Percentiles rank a stretch among this genome's conserved stretches.
Conservation (phyloP, 2,329 filamentous ascomycete genomes). For the Cryphonectria radicalis region DNA sequence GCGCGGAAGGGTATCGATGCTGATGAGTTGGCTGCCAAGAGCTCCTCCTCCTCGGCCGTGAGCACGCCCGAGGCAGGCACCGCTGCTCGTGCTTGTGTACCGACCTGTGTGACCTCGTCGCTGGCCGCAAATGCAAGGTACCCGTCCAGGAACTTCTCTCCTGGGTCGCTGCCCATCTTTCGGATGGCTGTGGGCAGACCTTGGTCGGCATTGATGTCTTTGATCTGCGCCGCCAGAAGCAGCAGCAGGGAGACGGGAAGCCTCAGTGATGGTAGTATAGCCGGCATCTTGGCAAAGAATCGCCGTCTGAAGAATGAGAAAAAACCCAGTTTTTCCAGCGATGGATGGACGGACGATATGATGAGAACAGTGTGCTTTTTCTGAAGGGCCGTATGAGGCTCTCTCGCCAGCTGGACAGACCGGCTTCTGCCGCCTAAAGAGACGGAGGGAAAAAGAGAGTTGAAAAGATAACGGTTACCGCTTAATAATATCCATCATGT, state of each 20-base stretch:
- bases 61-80: conserved; percentile 25
- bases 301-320: too few species aligned
- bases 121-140: conserved; percentile 59
- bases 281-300: conserved; percentile 43
- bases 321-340: neutral
- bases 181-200: conserved; percentile 63
- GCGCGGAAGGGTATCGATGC: conserved; percentile 48
- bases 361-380: neutral
- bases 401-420: neutral
- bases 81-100: conserved; percentile 25
- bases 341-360: neutral
- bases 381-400: neutral
- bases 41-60: conserved; percentile 36
- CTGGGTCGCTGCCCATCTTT: conserved; percentile 72
- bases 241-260: conserved; percentile 52
- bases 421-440: neutral
- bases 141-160: conserved; percentile 74
- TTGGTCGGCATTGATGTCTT: conserved; percentile 38
- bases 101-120: conserved; percentile 32
- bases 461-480: neutral
- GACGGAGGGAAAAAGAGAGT: neutral
- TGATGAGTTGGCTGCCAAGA: conserved; percentile 40
- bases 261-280: conserved; percentile 40
- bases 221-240: conserved; percentile 46
- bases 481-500: neutral